These are phyloP conservation scores for Funneliformis caledonium DNA, from an alignment of 371 early-diverging fungal genomes.

Conservation along the genomic window DNA sequence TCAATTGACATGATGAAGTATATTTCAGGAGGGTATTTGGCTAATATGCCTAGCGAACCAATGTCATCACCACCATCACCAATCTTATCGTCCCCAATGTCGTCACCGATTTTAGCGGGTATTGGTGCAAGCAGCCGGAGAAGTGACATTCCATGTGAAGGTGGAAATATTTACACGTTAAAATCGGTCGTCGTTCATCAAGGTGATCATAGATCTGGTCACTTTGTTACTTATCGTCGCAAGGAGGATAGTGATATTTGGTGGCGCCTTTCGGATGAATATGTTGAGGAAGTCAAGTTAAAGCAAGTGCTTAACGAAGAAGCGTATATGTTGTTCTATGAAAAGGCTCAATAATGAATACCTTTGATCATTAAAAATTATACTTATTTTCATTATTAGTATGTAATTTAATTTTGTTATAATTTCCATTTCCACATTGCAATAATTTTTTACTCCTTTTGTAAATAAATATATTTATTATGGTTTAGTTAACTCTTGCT, in stretches of 20 bases:
- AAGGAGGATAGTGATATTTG: constrained; percentile 60
- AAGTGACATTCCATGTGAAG: constrained; percentile 42
- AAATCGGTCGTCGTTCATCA: constrained; percentile 88
- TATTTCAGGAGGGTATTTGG: constrained; percentile 62
- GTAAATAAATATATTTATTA: no score
- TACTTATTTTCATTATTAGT: neutral
- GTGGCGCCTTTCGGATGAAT: constrained; percentile 91
- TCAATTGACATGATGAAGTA: constrained; percentile 72
- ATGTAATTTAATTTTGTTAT: constrained; percentile 3
- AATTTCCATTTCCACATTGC: neutral
- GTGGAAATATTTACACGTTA: constrained; percentile 64
- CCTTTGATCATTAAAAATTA: neutral
- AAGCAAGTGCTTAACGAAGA: constrained; percentile 73
- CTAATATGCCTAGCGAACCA: constrained; percentile 37
- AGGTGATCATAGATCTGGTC: constrained; percentile 90
- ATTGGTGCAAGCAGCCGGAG: constrained; percentile 46
- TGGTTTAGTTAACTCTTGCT: no score
- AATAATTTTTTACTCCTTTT: neutral
- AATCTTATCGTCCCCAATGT: constrained; percentile 25
- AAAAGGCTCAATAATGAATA: constrained; percentile 48
- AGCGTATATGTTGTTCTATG: constrained; percentile 92
- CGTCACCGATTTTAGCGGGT: constrained; percentile 36
- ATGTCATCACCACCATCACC: constrained; percentile 17
- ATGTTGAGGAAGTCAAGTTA: constrained; percentile 77
- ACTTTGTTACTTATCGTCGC: constrained; percentile 90